Evolutionary conservation across 768 basidiomycete genomes (phyloP).

Genomic region (Astraeus odoratus): DNA sequence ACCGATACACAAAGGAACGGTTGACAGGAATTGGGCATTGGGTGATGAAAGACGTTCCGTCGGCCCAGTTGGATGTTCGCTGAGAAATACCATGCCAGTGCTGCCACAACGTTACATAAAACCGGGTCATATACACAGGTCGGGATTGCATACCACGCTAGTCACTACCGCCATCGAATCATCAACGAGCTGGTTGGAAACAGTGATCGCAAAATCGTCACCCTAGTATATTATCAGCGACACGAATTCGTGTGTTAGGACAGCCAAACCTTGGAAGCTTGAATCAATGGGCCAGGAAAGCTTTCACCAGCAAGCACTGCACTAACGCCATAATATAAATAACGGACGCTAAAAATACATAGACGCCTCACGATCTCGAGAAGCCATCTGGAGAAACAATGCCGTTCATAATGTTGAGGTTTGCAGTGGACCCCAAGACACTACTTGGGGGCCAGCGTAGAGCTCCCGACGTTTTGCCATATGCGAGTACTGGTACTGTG

Average conservation of each 20-base stretch:
- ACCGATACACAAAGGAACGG: constrained; percentile 17
- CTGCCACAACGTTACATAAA: constrained; percentile 20
- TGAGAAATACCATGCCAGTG: constrained; percentile 55
- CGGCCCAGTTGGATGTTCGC: constrained; percentile 34
- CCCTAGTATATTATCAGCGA: constrained; percentile 26
- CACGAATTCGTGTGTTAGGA: not conserved
- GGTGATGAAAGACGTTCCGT: constrained; percentile 36
- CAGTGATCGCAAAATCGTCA: constrained; percentile 35
- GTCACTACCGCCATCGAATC: constrained; percentile 44
- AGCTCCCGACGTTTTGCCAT: too few relatives aligned
- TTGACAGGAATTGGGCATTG: constrained; percentile 27
- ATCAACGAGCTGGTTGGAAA: constrained; percentile 39
- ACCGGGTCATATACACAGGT: not conserved
- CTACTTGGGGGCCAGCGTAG: not conserved
- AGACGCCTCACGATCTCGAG: constrained; percentile 31
- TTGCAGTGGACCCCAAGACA: not conserved
- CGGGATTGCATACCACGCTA: constrained; percentile 30
- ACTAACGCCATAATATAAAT: constrained; percentile 2
- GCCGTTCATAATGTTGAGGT: not conserved
- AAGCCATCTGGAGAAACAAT: constrained; percentile 39
- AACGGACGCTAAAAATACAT: not conserved
- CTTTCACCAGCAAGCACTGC: constrained; percentile 33
- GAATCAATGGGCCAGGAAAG: constrained; percentile 42
- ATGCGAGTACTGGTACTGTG: too few relatives aligned
- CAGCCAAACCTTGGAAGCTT: constrained; percentile 24